Percentiles rank a stretch among this genome's conserved stretches.
Evolutionary conservation across 192 early-diverging fungal genomes (phyloP).

Genomic region (Linderina pennispora): DNA sequence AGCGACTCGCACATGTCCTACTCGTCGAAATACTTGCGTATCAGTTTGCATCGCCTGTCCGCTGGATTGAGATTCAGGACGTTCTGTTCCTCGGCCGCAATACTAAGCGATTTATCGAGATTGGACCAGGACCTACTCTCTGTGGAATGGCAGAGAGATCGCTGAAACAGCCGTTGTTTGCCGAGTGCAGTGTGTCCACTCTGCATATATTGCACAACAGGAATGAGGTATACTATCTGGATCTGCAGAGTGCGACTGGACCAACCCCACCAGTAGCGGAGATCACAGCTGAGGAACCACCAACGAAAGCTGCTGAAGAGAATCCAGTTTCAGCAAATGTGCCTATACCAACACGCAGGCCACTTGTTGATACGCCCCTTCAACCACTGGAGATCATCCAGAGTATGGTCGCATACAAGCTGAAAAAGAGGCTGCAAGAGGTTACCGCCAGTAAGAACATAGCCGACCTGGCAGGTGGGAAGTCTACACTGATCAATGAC

Average conservation of each 20-base stretch:
- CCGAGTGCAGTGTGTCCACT: slow-evolving; percentile 66
- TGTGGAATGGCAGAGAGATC: slow-evolving; percentile 79
- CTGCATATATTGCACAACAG: slow-evolving; percentile 62
- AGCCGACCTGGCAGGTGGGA: slow-evolving; percentile 89
- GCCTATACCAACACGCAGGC: not conserved
- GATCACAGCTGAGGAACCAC: slow-evolving; percentile 17
- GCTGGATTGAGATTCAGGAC: slow-evolving; percentile 98
- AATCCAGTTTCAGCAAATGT: not conserved
- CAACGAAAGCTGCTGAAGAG: slow-evolving; percentile 20
- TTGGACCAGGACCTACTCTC: slow-evolving; percentile 85
- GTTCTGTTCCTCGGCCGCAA: slow-evolving; percentile 68
- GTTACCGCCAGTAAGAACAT: slow-evolving; percentile 59
- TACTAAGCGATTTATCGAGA: slow-evolving; percentile 79
- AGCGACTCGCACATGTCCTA: slow-evolving; percentile 74
- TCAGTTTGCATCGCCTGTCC: slow-evolving; percentile 90
- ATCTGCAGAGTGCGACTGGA: not conserved
- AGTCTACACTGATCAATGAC: slow-evolving; percentile 95
- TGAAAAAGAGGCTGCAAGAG: slow-evolving; percentile 75
- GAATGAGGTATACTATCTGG: slow-evolving; percentile 59
- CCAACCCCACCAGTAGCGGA: not conserved
- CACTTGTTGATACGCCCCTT: slow-evolving; percentile 62
- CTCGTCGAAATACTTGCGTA: slow-evolving; percentile 86
- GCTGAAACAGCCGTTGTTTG: slow-evolving; percentile 87
- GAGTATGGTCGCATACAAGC: slow-evolving; percentile 80
- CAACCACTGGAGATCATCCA: slow-evolving; percentile 72